Evolutionary conservation across 768 basidiomycete genomes (phyloP).

Genomic region (Agrocybe chaxingu): DNA sequence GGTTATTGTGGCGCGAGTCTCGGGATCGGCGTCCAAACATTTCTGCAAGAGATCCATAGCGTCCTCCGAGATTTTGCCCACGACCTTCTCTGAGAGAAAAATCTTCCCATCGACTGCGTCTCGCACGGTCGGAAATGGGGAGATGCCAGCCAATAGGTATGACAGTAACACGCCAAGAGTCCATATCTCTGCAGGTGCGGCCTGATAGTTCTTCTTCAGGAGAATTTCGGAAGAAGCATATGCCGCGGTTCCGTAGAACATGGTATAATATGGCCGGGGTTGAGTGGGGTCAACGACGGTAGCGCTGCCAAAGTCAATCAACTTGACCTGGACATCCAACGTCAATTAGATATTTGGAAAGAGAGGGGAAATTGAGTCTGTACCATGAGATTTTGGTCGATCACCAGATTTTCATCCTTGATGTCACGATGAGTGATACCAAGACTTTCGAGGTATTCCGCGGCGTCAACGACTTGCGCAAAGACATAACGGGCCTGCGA

Average conservation of each 20-base stretch:
- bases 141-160: slow-evolving; percentile 87
- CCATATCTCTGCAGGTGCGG: slow-evolving; percentile 96
- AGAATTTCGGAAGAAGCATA: slow-evolving; percentile 96
- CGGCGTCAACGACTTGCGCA: slow-evolving; percentile 82
- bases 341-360: slow-evolving; percentile 4
- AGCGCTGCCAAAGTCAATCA: slow-evolving; percentile 95
- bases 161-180: slow-evolving; percentile 93
- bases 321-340: slow-evolving; percentile 61
- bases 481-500: slow-evolving; percentile 79
- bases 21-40: slow-evolving; percentile 84
- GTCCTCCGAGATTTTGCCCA: slow-evolving; percentile 35
- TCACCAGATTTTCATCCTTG: slow-evolving; percentile 93
- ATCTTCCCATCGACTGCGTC: slow-evolving; percentile 72
- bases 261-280: slow-evolving; percentile 64
- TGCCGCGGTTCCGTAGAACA: slow-evolving; percentile 92
- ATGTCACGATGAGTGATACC: slow-evolving; percentile 95
- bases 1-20: slow-evolving; percentile 73
- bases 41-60: slow-evolving; percentile 64
- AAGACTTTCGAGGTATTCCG: slow-evolving; percentile 73
- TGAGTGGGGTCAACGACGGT: slow-evolving; percentile 63
- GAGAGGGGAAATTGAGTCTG: neutral
- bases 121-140: slow-evolving; percentile 87
- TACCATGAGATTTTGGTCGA: slow-evolving; percentile 72
- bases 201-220: slow-evolving; percentile 82
- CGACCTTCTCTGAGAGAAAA: slow-evolving; percentile 41